Evolutionary conservation across 306 rosid genomes (phyloP).

Genomic region (Alnus rubra): DNA sequence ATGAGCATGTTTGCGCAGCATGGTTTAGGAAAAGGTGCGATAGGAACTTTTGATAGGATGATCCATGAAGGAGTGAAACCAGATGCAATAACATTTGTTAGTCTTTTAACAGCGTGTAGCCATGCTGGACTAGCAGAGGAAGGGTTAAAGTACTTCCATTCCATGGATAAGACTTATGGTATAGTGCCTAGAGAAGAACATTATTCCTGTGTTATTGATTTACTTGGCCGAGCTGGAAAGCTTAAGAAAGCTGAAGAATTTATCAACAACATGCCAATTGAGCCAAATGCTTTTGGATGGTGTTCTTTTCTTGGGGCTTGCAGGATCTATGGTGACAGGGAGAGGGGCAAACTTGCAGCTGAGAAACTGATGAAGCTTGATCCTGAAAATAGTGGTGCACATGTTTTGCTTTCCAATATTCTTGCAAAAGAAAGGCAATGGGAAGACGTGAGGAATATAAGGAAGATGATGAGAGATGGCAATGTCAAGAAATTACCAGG

Average conservation of each 20-base stretch:
- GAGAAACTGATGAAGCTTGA: conserved; percentile 49
- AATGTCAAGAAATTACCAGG: conserved; percentile 53
- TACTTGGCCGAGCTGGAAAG: conserved; percentile 58
- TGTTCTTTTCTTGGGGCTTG: conserved; percentile 62
- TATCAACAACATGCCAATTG: conserved; percentile 50
- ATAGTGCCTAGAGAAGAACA: conserved; percentile 53
- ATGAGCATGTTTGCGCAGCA: conserved; percentile 49
- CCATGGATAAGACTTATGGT: conserved; percentile 53
- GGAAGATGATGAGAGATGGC: conserved; percentile 50
- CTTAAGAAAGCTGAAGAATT: conserved; percentile 51
- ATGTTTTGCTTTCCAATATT: conserved; percentile 54
- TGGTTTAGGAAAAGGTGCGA: conserved; percentile 52
- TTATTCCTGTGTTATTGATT: conserved; percentile 51
- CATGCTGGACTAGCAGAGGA: conserved; percentile 55
- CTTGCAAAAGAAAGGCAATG: conserved; percentile 50
- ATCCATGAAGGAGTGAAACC: conserved; percentile 40
- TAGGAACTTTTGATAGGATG: conserved; percentile 42
- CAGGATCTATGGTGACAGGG: conserved; percentile 46
- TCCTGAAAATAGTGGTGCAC: conserved; percentile 55
- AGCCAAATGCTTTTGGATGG: conserved; percentile 66
- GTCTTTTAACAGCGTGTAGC: conserved; percentile 58
- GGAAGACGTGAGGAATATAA: conserved; percentile 51
- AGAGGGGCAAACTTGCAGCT: conserved; percentile 55
- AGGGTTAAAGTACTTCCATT: conserved; percentile 45
- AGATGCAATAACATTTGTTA: conserved; percentile 48